Percentiles rank a stretch among this genome's conserved stretches.
Evolutionary conservation across 148 eudicot genomes (phyloP).

Genomic region (Suaeda aralocaspica): DNA sequence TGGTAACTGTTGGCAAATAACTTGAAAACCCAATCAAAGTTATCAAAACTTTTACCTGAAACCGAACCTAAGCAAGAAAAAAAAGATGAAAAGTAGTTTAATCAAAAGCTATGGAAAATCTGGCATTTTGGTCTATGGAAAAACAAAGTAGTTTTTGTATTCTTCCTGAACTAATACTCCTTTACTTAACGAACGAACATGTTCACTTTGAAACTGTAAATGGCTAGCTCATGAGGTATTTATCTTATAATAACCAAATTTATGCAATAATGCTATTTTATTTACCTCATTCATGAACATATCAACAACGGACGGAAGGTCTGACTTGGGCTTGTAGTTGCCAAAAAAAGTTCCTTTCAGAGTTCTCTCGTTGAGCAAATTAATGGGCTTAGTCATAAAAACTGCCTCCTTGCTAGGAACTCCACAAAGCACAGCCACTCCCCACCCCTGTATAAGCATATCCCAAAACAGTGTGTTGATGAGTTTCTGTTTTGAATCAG

Average conservation of each 20-base stretch:
- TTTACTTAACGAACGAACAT: no score
- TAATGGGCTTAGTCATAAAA: conserved; percentile 67
- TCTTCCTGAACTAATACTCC: no score
- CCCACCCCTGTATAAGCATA: conserved; percentile 66
- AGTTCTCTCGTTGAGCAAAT: conserved; percentile 64
- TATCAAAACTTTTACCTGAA: not conserved
- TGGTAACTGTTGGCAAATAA: no score
- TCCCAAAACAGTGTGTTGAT: not conserved
- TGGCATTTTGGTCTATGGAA: no score
- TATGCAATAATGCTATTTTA: not conserved
- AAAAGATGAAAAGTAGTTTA: not conserved
- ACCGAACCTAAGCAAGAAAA: not conserved
- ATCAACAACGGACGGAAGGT: conserved; percentile 63
- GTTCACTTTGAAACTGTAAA: not conserved
- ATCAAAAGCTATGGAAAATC: not conserved
- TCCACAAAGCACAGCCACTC: conserved; percentile 76
- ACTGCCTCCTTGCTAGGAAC: conserved; percentile 70
- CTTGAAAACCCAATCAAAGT: not conserved
- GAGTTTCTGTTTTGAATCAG: not conserved
- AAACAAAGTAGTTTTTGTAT: no score
- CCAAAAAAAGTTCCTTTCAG: conserved; percentile 90
- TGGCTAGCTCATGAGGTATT: not conserved
- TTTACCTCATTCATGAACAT: conserved; percentile 69
- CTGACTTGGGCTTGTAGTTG: conserved; percentile 70
- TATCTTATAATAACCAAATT: not conserved